Evolutionary conservation across 257 asterid genomes (phyloP), one percentile per base, ranked within the genome.

Genomic region (Solanum neorickii): DNA sequence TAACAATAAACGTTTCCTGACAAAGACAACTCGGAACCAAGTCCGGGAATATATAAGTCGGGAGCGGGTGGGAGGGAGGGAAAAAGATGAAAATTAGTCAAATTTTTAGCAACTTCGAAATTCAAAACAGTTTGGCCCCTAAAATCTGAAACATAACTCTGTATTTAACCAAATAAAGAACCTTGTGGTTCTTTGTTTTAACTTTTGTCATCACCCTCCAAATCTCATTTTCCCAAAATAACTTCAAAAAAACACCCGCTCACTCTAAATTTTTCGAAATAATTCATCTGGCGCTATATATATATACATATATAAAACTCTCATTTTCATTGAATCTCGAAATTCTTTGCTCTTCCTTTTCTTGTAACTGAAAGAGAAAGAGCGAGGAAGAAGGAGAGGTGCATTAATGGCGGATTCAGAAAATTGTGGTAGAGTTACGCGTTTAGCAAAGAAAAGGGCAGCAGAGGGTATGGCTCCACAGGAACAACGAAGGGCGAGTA

Each of bases 391-490:
- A 13, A 42, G 75, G 74, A 25, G 75, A 37, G 80, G 84, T 56
- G 66, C 62, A 65, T 18, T 86, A 88, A 97, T 95, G 98, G 95
- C 93, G 69, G 95, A 93, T 91, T 93, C 89, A 86, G 98, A 92
- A 75, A 93, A 88, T 88, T 89, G 91, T 6, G 85, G 85, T 83
- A 93, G 98, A 89, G 92, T 92, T 83, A 95, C 98, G 11, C 96
- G 99, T 52, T 84, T 93, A 92, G 96, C 98, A 68, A 97, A 90
- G 94, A 96, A 91, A 90, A 94, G 98, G 82, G 96, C 96, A 1
- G 96, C 88, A 6, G 98, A 90, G 27, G 87, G 92, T 23, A 83
- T 89, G 46, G 80, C 87, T 21, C n/a, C 90, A 60, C 39, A 46
- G 1, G 89, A 88, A 41, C 89, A 76, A 85, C 27, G 27, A 59